Conservation (phyloP, 192 early-diverging fungal species). For the Coemansia sp. region DNA sequence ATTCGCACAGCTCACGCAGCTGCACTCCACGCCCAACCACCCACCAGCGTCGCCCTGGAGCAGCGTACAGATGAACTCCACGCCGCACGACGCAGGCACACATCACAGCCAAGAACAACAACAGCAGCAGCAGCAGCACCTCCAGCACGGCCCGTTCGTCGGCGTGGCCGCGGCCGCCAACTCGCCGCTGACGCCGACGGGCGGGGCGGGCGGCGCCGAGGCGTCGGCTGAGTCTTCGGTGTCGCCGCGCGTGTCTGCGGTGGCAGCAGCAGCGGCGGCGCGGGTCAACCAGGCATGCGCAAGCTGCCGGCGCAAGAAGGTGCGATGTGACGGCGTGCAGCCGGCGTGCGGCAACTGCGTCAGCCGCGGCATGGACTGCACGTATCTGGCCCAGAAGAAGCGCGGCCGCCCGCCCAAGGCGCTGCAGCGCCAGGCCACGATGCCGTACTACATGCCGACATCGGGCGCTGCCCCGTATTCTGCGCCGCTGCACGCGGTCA, state of each 20-base stretch:
- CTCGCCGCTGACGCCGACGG: constrained; percentile 9
- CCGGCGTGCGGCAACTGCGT: constrained; percentile 57
- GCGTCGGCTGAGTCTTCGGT: constrained; percentile 7
- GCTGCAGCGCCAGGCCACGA: constrained; percentile 10
- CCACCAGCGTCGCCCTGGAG: neutral
- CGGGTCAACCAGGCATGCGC: constrained; percentile 55
- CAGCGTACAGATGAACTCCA: constrained; percentile 5
- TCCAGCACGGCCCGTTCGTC: neutral
- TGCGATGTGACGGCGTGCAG: constrained; percentile 57
- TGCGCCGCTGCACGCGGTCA: neutral
- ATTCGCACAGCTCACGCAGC: neutral
- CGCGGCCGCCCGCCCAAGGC: constrained; percentile 54
- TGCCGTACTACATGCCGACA: constrained; percentile 22
- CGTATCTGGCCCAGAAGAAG: constrained; percentile 45
- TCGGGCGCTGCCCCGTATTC: neutral
- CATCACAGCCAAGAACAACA: constrained; percentile 1
- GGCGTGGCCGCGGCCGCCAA: neutral
- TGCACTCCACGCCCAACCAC: constrained; percentile 3
- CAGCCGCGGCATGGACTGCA: constrained; percentile 38
- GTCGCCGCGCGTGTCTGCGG: constrained; percentile 13
- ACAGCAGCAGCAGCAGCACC: constrained; percentile 7
- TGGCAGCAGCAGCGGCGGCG: constrained; percentile 6
- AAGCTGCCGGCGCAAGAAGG: constrained; percentile 56
- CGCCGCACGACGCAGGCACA: neutral
- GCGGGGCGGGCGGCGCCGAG: neutral